These are phyloP conservation scores for Glomus cerebriforme DNA, from an alignment of 192 early-diverging fungal genomes.

Conservation along the genomic window DNA sequence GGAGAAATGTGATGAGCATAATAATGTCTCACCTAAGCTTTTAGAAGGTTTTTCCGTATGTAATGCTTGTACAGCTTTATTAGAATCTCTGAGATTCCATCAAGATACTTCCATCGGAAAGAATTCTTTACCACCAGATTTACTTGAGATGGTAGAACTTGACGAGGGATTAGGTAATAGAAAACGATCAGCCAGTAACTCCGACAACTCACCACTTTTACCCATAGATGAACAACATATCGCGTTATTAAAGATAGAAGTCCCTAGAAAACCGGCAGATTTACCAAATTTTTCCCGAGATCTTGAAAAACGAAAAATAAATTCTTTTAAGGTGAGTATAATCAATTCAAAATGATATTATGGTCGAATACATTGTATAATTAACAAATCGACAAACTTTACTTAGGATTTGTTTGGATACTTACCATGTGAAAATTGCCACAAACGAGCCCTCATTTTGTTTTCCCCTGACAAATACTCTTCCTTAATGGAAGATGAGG, in stretches of 20 bases:
- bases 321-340: constrained; percentile 1
- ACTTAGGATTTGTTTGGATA: background rate
- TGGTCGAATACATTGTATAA: background rate
- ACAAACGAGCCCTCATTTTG: background rate
- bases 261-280: background rate
- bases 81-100: background rate
- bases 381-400: background rate
- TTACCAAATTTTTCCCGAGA: background rate
- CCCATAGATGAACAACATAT: constrained; percentile 1
- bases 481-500: background rate
- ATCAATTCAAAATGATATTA: background rate
- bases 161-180: background rate
- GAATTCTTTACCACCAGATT: background rate
- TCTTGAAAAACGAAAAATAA: constrained; percentile 8
- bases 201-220: background rate
- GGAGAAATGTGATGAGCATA: background rate
- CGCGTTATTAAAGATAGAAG: background rate
- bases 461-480: constrained; percentile 2
- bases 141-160: background rate
- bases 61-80: background rate
- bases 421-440: background rate
- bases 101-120: background rate
- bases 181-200: background rate
- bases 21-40: background rate
- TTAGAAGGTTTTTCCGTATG: background rate